Evolutionary conservation across 1,284 basidiomycete genomes (phyloP), one percentile per base, ranked within the genome.

Genomic region (Melampsora americana): DNA sequence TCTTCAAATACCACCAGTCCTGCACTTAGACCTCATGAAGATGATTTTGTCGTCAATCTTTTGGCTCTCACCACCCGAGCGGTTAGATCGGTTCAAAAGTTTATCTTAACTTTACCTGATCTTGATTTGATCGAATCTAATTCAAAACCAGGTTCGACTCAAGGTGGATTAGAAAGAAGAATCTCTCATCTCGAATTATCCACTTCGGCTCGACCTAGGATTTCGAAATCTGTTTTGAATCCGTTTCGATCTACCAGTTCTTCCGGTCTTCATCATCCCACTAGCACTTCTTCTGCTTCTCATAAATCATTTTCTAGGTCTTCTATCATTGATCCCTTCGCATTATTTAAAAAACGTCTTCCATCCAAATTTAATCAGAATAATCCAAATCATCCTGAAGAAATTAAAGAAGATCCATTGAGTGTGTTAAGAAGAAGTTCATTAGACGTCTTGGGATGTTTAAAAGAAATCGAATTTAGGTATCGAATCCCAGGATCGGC

Each of bases 81-180:
- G 5, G 88, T 93, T 73, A 87, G 91, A 48, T 88, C 89, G 30
- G 89, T 92, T 42, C 87, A 91, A 28, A 91, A 92, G 81, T 92
- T 92, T 81, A 84, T 92, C 35, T 84, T 92, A 35, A 88, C 90
- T 0, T 86, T 92, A 20, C 91, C 91, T 26, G 72, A 74, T 61
- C 72, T 64, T 26, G 72, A 74, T 65, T 30, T 62, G 16, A 0
- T 89, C 90, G 80, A 53, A 44, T 56, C 56, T 42, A 60, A n/a
- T 69, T 35, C 66, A 77, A 66, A 65, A 64, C 60, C 18, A 62
- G 32, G 23, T 56, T 30, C 46, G 16, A 60, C 68, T 68, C 72
- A 67, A 74, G 69, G 53, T 74, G 56, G 65, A 73, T 69, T 59
- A 60, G 50, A 62, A 74, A 69, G 78, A 86, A 4, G 85, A 86